phyloP scores from a whole-genome alignment of 257 asterid species.

The Striga asiatica region DNA sequence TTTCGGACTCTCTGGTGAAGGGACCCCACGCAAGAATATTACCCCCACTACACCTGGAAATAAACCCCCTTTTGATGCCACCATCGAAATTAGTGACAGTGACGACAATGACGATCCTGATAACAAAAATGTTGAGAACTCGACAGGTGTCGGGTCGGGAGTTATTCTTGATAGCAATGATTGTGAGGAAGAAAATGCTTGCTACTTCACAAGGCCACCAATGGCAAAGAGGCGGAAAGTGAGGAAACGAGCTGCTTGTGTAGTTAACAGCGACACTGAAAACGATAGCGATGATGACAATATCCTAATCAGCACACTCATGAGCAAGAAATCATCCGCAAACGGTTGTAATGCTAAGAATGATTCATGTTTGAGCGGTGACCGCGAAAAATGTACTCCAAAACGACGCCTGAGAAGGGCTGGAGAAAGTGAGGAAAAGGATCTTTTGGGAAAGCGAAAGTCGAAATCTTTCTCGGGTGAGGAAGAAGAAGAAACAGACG shows the following conservation, averaged over 20 bases:
- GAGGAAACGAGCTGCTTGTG: constrained; percentile 24
- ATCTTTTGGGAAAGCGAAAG: constrained; percentile 8
- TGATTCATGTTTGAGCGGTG: constrained; percentile 17
- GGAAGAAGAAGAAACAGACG: constrained; percentile 32
- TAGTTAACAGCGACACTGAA: constrained; percentile 41
- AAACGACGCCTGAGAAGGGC: constrained; percentile 28
- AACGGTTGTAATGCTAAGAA: neutral
- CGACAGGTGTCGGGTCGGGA: constrained; percentile 17
- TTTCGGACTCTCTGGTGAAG: constrained; percentile 24
- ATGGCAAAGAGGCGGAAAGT: constrained; percentile 23
- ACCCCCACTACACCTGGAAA: constrained; percentile 36
- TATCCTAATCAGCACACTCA: constrained; percentile 28
- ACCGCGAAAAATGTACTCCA: constrained; percentile 11
- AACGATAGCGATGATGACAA: constrained; percentile 34
- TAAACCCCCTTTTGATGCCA: constrained; percentile 14
- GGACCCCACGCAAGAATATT: constrained; percentile 19
- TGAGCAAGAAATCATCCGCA: constrained; percentile 1
- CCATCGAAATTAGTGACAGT: constrained; percentile 32
- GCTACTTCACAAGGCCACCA: constrained; percentile 1
- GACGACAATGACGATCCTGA: constrained; percentile 30
- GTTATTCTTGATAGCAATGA: constrained; percentile 9
- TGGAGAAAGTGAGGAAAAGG: constrained; percentile 14
- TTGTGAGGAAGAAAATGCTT: constrained; percentile 18
- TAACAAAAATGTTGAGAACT: constrained; percentile 3
- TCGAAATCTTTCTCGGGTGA: constrained; percentile 9